These are phyloP conservation scores for Kwoniella mangroviensis DNA, from an alignment of 768 basidiomycete species.

Conservation along the genomic window DNA sequence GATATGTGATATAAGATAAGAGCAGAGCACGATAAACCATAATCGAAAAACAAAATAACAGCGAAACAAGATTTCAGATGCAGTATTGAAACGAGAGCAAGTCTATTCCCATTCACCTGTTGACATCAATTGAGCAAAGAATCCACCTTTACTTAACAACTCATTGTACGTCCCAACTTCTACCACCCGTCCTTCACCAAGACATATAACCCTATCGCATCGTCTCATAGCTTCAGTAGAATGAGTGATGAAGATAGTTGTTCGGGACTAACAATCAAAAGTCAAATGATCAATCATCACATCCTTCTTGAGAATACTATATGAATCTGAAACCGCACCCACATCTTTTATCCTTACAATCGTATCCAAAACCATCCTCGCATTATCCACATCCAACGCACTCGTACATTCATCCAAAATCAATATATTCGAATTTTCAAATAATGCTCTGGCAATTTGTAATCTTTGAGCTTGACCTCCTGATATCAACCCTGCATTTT, in stretches of 20 bases:
- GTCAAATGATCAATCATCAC: too few species aligned
- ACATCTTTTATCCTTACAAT: conserved; percentile 69
- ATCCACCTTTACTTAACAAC: conserved; percentile 69
- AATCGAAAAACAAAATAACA: neutral
- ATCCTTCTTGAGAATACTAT: too few species aligned
- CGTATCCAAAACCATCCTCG: conserved; percentile 78
- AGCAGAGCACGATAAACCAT: neutral
- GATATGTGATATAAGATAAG: too few species aligned
- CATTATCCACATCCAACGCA: conserved; percentile 83
- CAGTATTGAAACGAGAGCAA: neutral
- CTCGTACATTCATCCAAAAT: conserved; percentile 96
- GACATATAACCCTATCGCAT: conserved; percentile 85
- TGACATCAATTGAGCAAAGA: conserved; percentile 76
- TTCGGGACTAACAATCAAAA: conserved; percentile 58
- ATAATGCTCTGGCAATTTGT: conserved; percentile 89
- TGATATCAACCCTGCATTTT: conserved; percentile 87
- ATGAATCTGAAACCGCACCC: conserved; percentile 26
- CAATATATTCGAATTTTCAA: conserved; percentile 71
- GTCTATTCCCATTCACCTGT: conserved; percentile 71
- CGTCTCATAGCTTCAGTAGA: conserved; percentile 86
- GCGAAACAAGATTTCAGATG: neutral
- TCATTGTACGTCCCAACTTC: conserved; percentile 79
- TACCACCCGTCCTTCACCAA: conserved; percentile 74
- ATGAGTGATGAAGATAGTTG: conserved; percentile 92
- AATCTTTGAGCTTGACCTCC: conserved; percentile 95